Base-by-base conservation (phyloP, 331 rosid genomes). In the Erythrophleum ivorense region DNA sequence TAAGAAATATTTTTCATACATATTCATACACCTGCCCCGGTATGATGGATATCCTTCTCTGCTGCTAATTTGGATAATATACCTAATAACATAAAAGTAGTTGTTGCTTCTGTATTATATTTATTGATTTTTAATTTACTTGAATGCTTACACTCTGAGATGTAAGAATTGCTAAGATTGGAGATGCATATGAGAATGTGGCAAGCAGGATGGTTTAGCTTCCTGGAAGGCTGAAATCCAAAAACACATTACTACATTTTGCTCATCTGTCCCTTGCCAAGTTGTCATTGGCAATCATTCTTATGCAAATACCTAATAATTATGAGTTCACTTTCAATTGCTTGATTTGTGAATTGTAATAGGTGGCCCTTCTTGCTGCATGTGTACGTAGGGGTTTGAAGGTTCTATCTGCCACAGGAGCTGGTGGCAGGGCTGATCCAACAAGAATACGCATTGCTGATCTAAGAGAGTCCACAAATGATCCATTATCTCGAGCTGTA, bases 341-440 rank as follows among this genome's bases (percentile, higher is more conserved):
- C 58, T 78, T 80, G 82, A 78, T 80, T 86, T 84, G 82, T 58
- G 84, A 57, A 81, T 58, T 87, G 90, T 86, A 84, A 87, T 86
- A 93, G 98, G 98, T 95, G 81, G 93, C 98, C 74, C 98, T 95
- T 87, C 98, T 93, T 85, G 98, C 98, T 76, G 98, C 98, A 46
- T 93, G 98, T 87, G 96, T 90, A 29, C 97, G 83, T 76, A 91
- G 93, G 90, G 98, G 94, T 72, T 88, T 95, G 87, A 95, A 93
- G 87, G 94, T 95, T 80, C 76, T 95, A 86, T 95, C 98, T 41
- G 97, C 94, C 72, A 95, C 96, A 9, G 97, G 98, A 85, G 98
- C 98, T 55, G 98, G 98, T 77, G 98, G 94, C 54, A 88, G 97
- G 88, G 96, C 96, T 78, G 98, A 95, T 84, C 97, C 98, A 65